These are phyloP conservation scores for Macrolepiota dolichaula DNA, from an alignment of 768 basidiomycete species.

Conservation along the genomic window DNA sequence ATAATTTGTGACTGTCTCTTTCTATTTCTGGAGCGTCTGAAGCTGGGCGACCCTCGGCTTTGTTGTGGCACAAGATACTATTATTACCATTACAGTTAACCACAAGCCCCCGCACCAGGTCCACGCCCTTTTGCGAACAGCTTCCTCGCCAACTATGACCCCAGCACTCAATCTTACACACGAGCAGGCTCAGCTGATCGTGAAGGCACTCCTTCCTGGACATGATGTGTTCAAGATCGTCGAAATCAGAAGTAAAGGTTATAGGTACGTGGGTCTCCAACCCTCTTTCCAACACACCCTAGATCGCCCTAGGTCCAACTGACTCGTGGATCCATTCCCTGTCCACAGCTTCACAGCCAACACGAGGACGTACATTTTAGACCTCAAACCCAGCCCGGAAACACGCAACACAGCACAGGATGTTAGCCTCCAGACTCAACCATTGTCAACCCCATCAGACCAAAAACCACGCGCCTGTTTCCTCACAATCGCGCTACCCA, in stretches of 20 bases:
- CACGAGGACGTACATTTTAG: slow-evolving; percentile 21
- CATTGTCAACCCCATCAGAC: background rate
- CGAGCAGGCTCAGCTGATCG: slow-evolving; percentile 11
- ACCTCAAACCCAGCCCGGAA: slow-evolving; percentile 14
- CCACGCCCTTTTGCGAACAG: background rate
- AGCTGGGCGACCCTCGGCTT: too few species aligned
- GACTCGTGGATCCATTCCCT: background rate
- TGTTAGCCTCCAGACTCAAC: background rate
- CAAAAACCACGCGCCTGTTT: slow-evolving; percentile 23
- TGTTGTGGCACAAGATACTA: too few species aligned
- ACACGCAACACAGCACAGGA: background rate
- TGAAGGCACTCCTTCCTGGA: slow-evolving; percentile 10
- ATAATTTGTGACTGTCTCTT: too few species aligned
- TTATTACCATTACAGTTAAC: too few species aligned
- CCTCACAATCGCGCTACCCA: slow-evolving; percentile 22
- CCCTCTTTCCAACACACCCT: background rate
- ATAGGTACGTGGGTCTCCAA: slow-evolving; percentile 15
- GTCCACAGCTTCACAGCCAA: slow-evolving; percentile 18
- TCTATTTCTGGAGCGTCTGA: too few species aligned
- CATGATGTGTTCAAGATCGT: slow-evolving; percentile 14
- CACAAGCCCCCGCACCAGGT: too few species aligned
- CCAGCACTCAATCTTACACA: slow-evolving; percentile 4
- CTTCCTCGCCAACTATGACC: background rate
- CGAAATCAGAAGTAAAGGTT: slow-evolving; percentile 21
- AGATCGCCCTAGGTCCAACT: background rate